Conservation (phyloP, 169 alveolate species). For the Amoebophrya sp. region DNA sequence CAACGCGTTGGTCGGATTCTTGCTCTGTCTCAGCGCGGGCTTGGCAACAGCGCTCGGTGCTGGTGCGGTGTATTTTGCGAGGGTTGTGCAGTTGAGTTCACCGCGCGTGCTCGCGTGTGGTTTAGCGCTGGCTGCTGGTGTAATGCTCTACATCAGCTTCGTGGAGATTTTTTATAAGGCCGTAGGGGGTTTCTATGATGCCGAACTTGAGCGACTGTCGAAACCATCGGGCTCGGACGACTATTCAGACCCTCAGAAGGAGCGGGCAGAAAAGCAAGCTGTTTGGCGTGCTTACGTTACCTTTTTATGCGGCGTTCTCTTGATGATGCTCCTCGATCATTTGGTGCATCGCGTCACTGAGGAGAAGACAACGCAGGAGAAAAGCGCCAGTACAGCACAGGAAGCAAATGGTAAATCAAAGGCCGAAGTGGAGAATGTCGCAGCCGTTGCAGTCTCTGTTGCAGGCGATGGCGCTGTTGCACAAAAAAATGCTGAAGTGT, state of each 20-base stretch:
- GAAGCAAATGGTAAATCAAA: background rate
- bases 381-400: background rate
- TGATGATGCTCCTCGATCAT: background rate
- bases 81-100: background rate
- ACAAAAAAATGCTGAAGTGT: background rate
- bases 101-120: conserved; percentile 25
- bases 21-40: conserved; percentile 21
- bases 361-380: background rate
- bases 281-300: background rate
- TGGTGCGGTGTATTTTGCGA: background rate
- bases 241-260: background rate
- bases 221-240: background rate
- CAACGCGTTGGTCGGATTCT: conserved; percentile 12
- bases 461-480: background rate
- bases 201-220: background rate
- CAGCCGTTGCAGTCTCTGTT: background rate
- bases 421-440: background rate
- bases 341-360: background rate
- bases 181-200: background rate
- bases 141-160: conserved; percentile 28
- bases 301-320: background rate
- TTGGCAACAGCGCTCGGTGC: conserved; percentile 32
- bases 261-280: background rate
- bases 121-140: conserved; percentile 34
- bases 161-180: conserved; percentile 35